Conservation (phyloP, 2,329 filamentous ascomycete genomes). For the Pseudogymnoascus sp. region DNA sequence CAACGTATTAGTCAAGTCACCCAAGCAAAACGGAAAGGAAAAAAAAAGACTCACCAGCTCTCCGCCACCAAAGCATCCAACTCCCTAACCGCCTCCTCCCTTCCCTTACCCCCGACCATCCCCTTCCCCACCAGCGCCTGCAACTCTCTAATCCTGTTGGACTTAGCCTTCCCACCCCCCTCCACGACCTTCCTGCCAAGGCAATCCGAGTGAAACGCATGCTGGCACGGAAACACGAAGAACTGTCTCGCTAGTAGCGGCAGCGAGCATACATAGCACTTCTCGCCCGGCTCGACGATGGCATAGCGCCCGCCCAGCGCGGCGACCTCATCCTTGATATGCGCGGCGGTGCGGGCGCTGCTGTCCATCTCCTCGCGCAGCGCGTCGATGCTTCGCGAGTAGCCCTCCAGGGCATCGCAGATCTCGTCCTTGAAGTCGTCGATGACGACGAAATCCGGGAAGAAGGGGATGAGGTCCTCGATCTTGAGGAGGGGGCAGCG, state of each 20-base stretch:
- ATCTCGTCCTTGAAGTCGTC: slow-evolving; percentile 99
- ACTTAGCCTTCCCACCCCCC: slow-evolving; percentile 66
- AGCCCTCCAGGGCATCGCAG: slow-evolving; percentile 85
- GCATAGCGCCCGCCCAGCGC: slow-evolving; percentile 83
- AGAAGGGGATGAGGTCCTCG: slow-evolving; percentile 95
- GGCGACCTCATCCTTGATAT: slow-evolving; percentile 85
- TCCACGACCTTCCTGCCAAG: slow-evolving; percentile 79
- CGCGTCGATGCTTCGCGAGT: slow-evolving; percentile 80
- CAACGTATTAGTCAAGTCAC: slow-evolving; percentile 20
- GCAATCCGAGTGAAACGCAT: slow-evolving; percentile 95
- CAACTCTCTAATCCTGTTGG: slow-evolving; percentile 73
- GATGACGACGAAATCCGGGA: slow-evolving; percentile 96
- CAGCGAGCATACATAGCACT: slow-evolving; percentile 80
- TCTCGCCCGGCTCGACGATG: slow-evolving; percentile 92
- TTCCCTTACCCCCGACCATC: slow-evolving; percentile 57
- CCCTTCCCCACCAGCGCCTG: slow-evolving; percentile 78
- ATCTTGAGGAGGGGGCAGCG: slow-evolving; percentile 77
- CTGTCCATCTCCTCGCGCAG: slow-evolving; percentile 95
- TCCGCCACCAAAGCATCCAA: slow-evolving; percentile 86
- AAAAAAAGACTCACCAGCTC: slow-evolving; percentile 60
- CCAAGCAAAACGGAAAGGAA: slow-evolving; percentile 3
- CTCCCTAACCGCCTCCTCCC: slow-evolving; percentile 79
- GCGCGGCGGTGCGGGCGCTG: slow-evolving; percentile 74
- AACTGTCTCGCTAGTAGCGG: slow-evolving; percentile 87
- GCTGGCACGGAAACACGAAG: slow-evolving; percentile 97